phyloP scores from a whole-genome alignment of 2,329 filamentous ascomycete species.

The Pyrenophora tritici-repentis region DNA sequence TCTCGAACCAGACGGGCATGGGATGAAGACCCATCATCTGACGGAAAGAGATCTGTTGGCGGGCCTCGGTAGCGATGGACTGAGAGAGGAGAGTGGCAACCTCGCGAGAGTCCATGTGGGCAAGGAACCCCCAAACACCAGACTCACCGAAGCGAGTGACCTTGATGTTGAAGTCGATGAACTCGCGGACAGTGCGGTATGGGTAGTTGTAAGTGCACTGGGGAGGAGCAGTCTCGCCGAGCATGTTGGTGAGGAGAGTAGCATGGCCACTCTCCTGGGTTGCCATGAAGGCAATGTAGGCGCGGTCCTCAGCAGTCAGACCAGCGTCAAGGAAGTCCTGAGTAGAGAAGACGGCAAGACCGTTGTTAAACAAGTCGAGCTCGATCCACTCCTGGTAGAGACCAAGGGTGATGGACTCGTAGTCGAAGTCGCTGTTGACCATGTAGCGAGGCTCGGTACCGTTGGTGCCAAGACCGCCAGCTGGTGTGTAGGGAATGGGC shows the following conservation, averaged over 20 bases:
- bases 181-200: slow-evolving; percentile 73
- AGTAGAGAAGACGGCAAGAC: slow-evolving; percentile 69
- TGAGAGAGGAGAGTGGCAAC: slow-evolving; percentile 74
- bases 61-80: slow-evolving; percentile 77
- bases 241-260: slow-evolving; percentile 76
- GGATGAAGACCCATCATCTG: slow-evolving; percentile 80
- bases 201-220: slow-evolving; percentile 86
- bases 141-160: slow-evolving; percentile 81
- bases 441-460: slow-evolving; percentile 77
- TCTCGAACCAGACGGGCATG: slow-evolving; percentile 82
- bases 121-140: slow-evolving; percentile 79
- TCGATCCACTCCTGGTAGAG: slow-evolving; percentile 87
- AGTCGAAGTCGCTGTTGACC: slow-evolving; percentile 82
- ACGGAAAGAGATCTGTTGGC: slow-evolving; percentile 83
- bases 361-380: slow-evolving; percentile 80
- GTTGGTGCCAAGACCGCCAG: slow-evolving; percentile 74
- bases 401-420: slow-evolving; percentile 73
- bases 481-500: slow-evolving; percentile 73
- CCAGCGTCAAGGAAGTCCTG: slow-evolving; percentile 72
- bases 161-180: slow-evolving; percentile 82
- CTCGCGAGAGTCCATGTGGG: slow-evolving; percentile 76
- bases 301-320: slow-evolving; percentile 70
- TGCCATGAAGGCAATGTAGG: slow-evolving; percentile 75
- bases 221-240: slow-evolving; percentile 70
- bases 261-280: slow-evolving; percentile 79